Evolutionary conservation across 169 alveolate species (phyloP).

Genomic region (Plasmodium fragile): DNA sequence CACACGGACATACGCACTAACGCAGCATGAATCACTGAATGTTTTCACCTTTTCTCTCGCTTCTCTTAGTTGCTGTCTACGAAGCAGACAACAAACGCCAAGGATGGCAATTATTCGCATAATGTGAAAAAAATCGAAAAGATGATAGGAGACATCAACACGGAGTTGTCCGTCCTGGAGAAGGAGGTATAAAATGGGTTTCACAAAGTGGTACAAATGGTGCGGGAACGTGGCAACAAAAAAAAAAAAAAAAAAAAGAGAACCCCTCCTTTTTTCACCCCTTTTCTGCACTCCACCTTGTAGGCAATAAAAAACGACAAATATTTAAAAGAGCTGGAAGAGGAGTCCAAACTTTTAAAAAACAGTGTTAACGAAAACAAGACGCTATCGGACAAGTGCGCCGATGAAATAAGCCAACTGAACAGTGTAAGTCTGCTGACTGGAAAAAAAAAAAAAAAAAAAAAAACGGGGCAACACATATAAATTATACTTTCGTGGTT

Average conservation of each 20-base stretch:
- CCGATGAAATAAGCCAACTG: conserved; percentile 35
- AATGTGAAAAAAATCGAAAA: conserved; percentile 73
- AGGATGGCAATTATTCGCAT: conserved; percentile 64
- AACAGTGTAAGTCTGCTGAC: conserved; percentile 30
- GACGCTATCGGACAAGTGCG: conserved; percentile 24
- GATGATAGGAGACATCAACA: conserved; percentile 62
- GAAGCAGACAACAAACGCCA: conserved; percentile 28
- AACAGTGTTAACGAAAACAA: conserved; percentile 25
- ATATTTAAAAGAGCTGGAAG: conserved; percentile 45
- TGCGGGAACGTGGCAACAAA: background rate
- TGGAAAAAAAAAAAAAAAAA: background rate
- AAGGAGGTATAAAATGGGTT: conserved; percentile 40
- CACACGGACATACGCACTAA: background rate
- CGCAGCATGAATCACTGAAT: background rate
- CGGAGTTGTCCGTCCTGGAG: conserved; percentile 55
- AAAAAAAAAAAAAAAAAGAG: background rate
- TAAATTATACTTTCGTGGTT: background rate
- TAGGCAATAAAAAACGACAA: conserved; percentile 67
- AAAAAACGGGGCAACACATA: background rate
- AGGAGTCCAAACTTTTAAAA: conserved; percentile 47
- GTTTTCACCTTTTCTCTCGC: background rate
- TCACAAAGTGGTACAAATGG: background rate
- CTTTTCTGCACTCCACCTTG: background rate
- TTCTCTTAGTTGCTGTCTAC: conserved; percentile 35
- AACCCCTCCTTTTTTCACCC: background rate